Percentiles rank a stretch among this genome's conserved stretches.
Evolutionary conservation across 2,329 filamentous ascomycete genomes (phyloP).

Genomic region (Colletotrichum higginsianum): DNA sequence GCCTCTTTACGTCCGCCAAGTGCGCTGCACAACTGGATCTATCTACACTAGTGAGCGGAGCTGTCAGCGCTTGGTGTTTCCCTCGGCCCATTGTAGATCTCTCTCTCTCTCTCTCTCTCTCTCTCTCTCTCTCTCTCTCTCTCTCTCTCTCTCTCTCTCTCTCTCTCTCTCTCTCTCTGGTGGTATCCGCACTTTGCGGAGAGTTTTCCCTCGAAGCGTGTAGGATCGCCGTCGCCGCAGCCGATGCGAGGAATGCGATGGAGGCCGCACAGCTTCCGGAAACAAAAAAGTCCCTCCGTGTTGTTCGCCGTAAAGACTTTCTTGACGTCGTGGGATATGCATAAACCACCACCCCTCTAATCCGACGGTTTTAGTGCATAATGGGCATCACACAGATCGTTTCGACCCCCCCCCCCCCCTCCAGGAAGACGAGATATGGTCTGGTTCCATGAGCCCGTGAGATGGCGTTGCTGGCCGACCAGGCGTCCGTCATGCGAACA

Average conservation of each 20-base stretch:
- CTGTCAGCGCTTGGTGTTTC: slow-evolving; percentile 6
- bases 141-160: slow-evolving; percentile 19
- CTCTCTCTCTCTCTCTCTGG: neutral
- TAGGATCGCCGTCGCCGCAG: slow-evolving; percentile 29
- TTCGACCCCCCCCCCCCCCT: neutral
- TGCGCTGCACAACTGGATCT: neutral
- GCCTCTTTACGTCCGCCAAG: neutral
- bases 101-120: neutral
- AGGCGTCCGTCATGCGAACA: slow-evolving; percentile 28
- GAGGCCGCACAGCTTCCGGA: neutral
- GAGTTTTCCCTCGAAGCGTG: slow-evolving; percentile 18
- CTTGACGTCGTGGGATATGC: slow-evolving; percentile 2
- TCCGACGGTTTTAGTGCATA: slow-evolving; percentile 16
- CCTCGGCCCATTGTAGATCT: slow-evolving; percentile 30
- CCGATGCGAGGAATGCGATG: slow-evolving; percentile 16
- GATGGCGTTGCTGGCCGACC: slow-evolving; percentile 14
- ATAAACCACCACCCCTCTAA: slow-evolving; percentile 1
- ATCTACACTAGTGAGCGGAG: slow-evolving; percentile 2
- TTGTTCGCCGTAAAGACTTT: neutral
- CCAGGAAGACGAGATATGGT: neutral
- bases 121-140: slow-evolving; percentile 16
- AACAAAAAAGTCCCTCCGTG: neutral
- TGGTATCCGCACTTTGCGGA: neutral
- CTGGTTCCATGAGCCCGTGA: neutral
- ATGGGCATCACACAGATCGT: slow-evolving; percentile 13